Conservation (phyloP, 805 yeast species). For the Kregervanrija delftensis region DNA sequence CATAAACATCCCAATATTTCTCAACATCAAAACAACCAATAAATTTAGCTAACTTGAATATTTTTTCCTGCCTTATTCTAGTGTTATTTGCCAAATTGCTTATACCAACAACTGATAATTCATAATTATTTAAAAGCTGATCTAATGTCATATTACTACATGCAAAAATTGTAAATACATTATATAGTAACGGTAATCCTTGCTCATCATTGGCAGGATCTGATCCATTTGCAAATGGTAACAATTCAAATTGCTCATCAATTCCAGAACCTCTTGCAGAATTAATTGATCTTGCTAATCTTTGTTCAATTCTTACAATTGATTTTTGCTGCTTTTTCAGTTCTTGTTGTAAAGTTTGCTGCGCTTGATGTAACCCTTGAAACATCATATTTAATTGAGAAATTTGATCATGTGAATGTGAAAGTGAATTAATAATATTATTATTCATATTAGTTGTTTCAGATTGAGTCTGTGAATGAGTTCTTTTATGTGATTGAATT, state of each 20-base stretch:
- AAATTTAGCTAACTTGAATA: slow-evolving; percentile 22
- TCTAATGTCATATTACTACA: slow-evolving; percentile 16
- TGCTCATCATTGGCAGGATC: slow-evolving; percentile 18
- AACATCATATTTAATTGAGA: neutral
- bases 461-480: too few species aligned
- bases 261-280: slow-evolving; percentile 24
- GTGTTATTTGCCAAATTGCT: neutral
- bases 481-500: too few species aligned
- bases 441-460: too few species aligned
- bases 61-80: slow-evolving; percentile 14
- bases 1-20: slow-evolving; percentile 21
- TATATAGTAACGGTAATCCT: slow-evolving; percentile 20
- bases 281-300: slow-evolving; percentile 20
- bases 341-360: slow-evolving; percentile 15
- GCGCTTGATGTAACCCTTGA: slow-evolving; percentile 6
- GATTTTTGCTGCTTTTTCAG: slow-evolving; percentile 16
- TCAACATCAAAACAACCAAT: slow-evolving; percentile 27
- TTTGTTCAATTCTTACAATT: slow-evolving; percentile 21
- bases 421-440: too few species aligned
- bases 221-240: slow-evolving; percentile 21
- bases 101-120: slow-evolving; percentile 3
- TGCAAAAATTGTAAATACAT: slow-evolving; percentile 20
- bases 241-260: slow-evolving; percentile 22
- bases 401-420: neutral
- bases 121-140: slow-evolving; percentile 16